Evolutionary conservation across 306 rosid species (phyloP).

Genomic region (Ochetophila trinervis): DNA sequence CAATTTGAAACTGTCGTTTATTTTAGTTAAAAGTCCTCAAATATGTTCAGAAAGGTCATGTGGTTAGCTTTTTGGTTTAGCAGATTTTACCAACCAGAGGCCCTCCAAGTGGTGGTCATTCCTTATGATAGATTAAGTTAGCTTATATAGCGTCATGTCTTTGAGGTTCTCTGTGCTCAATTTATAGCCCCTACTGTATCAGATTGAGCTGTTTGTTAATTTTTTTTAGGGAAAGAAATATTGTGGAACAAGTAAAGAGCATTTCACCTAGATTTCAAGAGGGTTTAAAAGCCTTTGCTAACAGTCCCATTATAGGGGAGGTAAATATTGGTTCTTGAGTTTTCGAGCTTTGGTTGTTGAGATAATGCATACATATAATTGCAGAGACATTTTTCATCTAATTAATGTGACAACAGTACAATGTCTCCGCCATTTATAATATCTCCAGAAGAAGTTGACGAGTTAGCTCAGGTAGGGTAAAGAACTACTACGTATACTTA

Average conservation of each 20-base stretch:
- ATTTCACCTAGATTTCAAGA: slow-evolving; percentile 79
- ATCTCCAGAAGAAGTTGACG: slow-evolving; percentile 61
- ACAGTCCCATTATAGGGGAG: slow-evolving; percentile 93
- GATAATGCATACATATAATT: slow-evolving; percentile 3
- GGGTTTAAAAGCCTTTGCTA: slow-evolving; percentile 67
- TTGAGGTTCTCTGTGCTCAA: background rate
- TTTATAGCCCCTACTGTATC: background rate
- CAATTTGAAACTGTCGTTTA: background rate
- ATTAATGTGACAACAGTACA: slow-evolving; percentile 56
- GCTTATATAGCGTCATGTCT: background rate
- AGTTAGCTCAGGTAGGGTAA: slow-evolving; percentile 67
- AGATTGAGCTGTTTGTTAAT: too few species aligned
- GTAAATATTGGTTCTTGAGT: slow-evolving; percentile 34
- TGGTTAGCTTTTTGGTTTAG: background rate
- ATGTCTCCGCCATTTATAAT: slow-evolving; percentile 83
- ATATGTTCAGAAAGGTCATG: background rate
- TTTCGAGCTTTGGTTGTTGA: slow-evolving; percentile 14
- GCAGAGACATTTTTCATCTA: background rate
- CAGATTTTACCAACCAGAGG: too few species aligned
- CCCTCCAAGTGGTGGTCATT: background rate
- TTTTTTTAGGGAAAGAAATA: slow-evolving; percentile 72
- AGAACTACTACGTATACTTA: slow-evolving; percentile 1
- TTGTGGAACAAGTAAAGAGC: slow-evolving; percentile 49
- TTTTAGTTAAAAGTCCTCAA: background rate
- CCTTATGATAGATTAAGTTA: background rate